Evolutionary conservation across 257 asterid species (phyloP), one percentile per base, ranked within the genome.

Genomic region (Parsonsia alboflavescens): DNA sequence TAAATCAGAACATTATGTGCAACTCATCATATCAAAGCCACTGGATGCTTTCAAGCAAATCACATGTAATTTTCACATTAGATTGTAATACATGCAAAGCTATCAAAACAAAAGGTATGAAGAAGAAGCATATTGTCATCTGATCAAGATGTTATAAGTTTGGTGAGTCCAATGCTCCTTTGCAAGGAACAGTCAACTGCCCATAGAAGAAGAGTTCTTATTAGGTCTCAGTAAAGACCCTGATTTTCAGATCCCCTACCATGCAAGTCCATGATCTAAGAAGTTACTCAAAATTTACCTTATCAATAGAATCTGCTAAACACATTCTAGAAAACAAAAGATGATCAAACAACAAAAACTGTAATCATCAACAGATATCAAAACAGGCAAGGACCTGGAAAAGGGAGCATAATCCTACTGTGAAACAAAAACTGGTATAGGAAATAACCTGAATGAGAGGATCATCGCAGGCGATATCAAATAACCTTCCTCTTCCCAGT

Each of bases 401-500:
- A 72, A 62, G 30, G 68, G 4, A 72, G 5, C 22, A 53, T 53
- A n/a, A 49, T 61, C 22, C 49, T 65, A 39, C 6, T 33, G 45
- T 28, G 19, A 39, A 19, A 7, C 7, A 8, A 39, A 65, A 65
- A 41, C 26, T 21, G 15, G 30, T 9, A 3, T 50, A 72, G 68
- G 66, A 75, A 76, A 75, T 68, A 52, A 95, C 99, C 97, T 95
- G 97, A 80, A 92, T 87, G 73, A 95, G 91, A 79, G 93, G 93
- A 88, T 92, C 96, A 82, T 89, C 80, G 78, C 97, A 92, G 82
- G 96, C 89, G 26, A 74, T 70, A 69, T 95, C 99, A 45, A 92
- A 81, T 84, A 86, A 84, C 78, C 97, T 88, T 59, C 97, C 99
- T 82, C 99, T 88, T 76, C 98, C 98, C 52, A 92, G 80, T 74